phyloP scores from a whole-genome alignment of 495 filamentous ascomycete species.

The Copromyces sp. region DNA sequence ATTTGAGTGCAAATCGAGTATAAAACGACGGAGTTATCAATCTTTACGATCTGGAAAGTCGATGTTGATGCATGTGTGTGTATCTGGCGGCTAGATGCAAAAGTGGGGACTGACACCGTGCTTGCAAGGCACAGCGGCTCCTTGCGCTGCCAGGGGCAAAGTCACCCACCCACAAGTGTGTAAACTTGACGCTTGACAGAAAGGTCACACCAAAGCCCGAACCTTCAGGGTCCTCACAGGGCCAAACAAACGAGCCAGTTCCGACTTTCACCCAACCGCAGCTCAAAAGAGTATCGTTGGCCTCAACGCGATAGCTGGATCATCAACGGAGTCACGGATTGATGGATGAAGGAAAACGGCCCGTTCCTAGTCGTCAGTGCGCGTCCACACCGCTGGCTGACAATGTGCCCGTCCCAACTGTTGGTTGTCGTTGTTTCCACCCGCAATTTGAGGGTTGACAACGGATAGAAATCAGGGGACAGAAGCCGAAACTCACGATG shows the following conservation, averaged over 20 bases:
- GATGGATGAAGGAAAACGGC: background rate
- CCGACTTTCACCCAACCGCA: background rate
- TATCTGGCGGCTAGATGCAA: too few relatives aligned
- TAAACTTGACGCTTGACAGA: background rate
- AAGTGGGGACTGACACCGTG: too few relatives aligned
- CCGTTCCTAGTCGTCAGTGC: background rate
- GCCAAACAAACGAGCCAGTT: background rate
- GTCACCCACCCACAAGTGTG: background rate
- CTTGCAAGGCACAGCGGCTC: too few relatives aligned
- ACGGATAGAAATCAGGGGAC: background rate
- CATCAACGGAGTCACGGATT: background rate
- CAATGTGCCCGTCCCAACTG: background rate
- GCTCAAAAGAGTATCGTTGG: background rate
- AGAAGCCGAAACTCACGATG: background rate
- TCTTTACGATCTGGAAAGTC: too few relatives aligned
- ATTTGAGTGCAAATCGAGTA: too few relatives aligned
- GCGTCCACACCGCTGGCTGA: background rate
- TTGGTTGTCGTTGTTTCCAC: background rate
- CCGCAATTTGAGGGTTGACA: background rate
- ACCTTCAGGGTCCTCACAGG: background rate
- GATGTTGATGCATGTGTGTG: too few relatives aligned
- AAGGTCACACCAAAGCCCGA: background rate
- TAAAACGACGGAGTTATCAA: too few relatives aligned
- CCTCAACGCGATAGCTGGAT: background rate
- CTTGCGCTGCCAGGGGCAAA: background rate